phyloP scores from a whole-genome alignment of 345 rosid genomes.

The Lepidium africanum region DNA sequence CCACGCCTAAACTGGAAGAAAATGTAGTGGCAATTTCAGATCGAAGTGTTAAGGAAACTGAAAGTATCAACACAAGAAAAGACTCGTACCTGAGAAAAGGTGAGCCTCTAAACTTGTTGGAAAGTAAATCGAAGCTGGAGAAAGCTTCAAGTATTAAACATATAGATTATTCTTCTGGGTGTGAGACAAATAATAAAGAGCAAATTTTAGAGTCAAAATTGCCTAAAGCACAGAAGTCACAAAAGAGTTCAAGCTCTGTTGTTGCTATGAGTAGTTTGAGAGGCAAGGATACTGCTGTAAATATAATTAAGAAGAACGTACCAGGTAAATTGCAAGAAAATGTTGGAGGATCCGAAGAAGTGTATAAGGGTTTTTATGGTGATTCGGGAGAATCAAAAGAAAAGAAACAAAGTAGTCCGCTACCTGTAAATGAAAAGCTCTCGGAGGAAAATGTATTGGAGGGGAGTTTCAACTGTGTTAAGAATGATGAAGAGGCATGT shows the following conservation, averaged over 20 bases:
- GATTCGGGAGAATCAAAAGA: slow-evolving; percentile 29
- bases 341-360: slow-evolving; percentile 41
- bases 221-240: slow-evolving; percentile 28
- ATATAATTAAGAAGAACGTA: slow-evolving; percentile 35
- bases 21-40: slow-evolving; percentile 32
- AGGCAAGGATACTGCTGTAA: slow-evolving; percentile 33
- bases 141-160: slow-evolving; percentile 32
- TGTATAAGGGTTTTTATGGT: slow-evolving; percentile 29
- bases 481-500: slow-evolving; percentile 31
- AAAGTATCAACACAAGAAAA: slow-evolving; percentile 37
- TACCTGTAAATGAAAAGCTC: slow-evolving; percentile 16
- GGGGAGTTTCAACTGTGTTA: slow-evolving; percentile 10
- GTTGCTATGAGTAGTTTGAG: slow-evolving; percentile 37
- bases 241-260: slow-evolving; percentile 13
- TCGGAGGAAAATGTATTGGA: slow-evolving; percentile 5
- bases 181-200: slow-evolving; percentile 30
- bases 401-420: slow-evolving; percentile 21
- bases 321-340: slow-evolving; percentile 38
- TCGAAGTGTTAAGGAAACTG: slow-evolving; percentile 39
- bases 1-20: slow-evolving; percentile 34
- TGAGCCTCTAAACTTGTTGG: slow-evolving; percentile 28
- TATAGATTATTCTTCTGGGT: slow-evolving; percentile 28
- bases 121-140: slow-evolving; percentile 34
- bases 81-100: slow-evolving; percentile 35
- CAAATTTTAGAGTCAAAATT: slow-evolving; percentile 30